Evolutionary conservation across 192 early-diverging fungal species (phyloP).

Genomic region (Umbelopsis sp.): DNA sequence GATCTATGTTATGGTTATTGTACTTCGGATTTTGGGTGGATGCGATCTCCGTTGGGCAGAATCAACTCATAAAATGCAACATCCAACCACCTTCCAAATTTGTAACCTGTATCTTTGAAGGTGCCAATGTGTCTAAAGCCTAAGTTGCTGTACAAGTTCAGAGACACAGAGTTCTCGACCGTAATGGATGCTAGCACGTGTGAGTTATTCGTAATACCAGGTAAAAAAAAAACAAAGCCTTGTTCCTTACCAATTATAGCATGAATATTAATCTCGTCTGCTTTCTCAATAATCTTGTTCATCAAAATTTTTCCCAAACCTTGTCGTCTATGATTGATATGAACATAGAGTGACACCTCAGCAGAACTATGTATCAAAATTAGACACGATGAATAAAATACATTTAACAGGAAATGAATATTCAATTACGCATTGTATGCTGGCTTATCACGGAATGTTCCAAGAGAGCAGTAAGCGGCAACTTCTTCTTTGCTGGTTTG

Average conservation of each 20-base stretch:
- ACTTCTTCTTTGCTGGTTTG: not conserved
- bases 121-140: slow-evolving; percentile 51
- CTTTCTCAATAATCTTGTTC: slow-evolving; percentile 40
- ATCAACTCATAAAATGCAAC: slow-evolving; percentile 49
- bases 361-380: slow-evolving; percentile 35
- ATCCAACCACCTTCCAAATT: slow-evolving; percentile 57
- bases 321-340: slow-evolving; percentile 44
- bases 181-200: slow-evolving; percentile 46
- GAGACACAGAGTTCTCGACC: slow-evolving; percentile 41
- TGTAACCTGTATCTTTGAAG: slow-evolving; percentile 55
- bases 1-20: not conserved
- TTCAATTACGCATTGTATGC: slow-evolving; percentile 21
- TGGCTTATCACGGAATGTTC: slow-evolving; percentile 20
- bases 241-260: slow-evolving; percentile 49
- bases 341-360: slow-evolving; percentile 56
- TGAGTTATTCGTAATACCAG: not conserved
- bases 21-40: not conserved
- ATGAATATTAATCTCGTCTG: slow-evolving; percentile 41
- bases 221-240: not conserved
- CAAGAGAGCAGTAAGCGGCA: slow-evolving; percentile 29
- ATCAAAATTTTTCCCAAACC: slow-evolving; percentile 45
- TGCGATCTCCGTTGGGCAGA: slow-evolving; percentile 18
- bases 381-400: not conserved
- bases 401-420: not conserved
- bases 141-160: slow-evolving; percentile 38